Conservation (phyloP, 495 filamentous ascomycete species). For the Hyaloscypha hepaticicola region DNA sequence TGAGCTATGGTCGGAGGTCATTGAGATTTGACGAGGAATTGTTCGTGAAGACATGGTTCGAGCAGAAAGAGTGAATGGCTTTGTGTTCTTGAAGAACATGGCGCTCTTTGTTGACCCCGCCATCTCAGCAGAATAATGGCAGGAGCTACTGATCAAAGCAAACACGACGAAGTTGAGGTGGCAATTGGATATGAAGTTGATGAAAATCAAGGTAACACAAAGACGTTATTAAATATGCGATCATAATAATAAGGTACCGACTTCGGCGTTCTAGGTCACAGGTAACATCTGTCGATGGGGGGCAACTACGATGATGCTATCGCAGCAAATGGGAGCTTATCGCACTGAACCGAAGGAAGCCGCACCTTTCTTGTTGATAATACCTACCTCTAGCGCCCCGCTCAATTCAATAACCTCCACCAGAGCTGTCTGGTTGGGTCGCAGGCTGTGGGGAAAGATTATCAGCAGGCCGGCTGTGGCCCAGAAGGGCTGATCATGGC, state of each 20-base stretch:
- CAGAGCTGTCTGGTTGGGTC: slow-evolving; percentile 5
- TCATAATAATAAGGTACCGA: slow-evolving; percentile 18
- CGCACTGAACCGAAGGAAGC: slow-evolving; percentile 28
- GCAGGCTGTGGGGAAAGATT: neutral
- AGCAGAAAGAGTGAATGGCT: slow-evolving; percentile 5
- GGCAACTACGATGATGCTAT: slow-evolving; percentile 16
- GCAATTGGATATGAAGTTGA: neutral
- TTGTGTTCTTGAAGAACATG: slow-evolving; percentile 12
- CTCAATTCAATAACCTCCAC: neutral
- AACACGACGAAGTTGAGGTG: neutral
- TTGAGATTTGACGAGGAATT: slow-evolving; percentile 21
- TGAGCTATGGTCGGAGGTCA: slow-evolving; percentile 16
- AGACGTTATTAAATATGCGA: slow-evolving; percentile 9
- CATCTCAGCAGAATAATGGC: slow-evolving; percentile 5
- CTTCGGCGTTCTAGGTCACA: slow-evolving; percentile 17
- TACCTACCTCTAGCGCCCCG: slow-evolving; percentile 6
- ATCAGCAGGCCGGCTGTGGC: neutral
- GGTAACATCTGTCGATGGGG: slow-evolving; percentile 10
- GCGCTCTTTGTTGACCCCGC: slow-evolving; percentile 24
- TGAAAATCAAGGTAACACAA: slow-evolving; percentile 4
- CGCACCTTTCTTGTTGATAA: slow-evolving; percentile 6
- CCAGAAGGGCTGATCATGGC: slow-evolving; percentile 9
- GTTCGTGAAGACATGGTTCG: slow-evolving; percentile 23
- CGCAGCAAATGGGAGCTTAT: slow-evolving; percentile 18
- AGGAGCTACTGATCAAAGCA: neutral